Conservation (phyloP, 108 stramenopile species). For the Cyclotella sp. region DNA sequence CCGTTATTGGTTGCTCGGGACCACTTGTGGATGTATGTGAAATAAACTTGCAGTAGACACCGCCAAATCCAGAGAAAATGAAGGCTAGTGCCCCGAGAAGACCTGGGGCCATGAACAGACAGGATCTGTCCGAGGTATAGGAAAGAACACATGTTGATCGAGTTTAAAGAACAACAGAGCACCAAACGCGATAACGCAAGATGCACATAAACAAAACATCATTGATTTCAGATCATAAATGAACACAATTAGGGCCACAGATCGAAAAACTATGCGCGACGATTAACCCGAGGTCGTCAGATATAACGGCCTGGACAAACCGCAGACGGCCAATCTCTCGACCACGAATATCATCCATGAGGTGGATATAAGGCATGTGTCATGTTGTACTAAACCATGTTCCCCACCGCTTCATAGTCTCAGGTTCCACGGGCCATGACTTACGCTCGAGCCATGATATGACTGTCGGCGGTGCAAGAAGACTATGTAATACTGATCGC, state of each 20-base stretch:
- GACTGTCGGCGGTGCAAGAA: background rate
- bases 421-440: background rate
- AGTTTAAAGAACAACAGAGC: no score
- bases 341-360: background rate
- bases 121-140: background rate
- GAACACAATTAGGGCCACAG: no score
- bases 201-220: no score
- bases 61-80: conserved; percentile 33
- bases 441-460: conserved; percentile 3
- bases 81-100: conserved; percentile 33
- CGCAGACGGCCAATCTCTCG: background rate
- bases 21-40: conserved; percentile 26
- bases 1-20: conserved; percentile 18
- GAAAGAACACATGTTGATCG: background rate
- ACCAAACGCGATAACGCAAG: no score
- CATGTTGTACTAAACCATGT: no score
- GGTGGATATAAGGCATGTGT: background rate
- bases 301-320: background rate
- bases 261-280: no score
- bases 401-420: background rate
- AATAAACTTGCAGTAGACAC: conserved; percentile 47
- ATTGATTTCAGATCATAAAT: no score
- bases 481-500: no score
- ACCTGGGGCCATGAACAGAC: conserved; percentile 25
- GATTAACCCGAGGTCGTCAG: background rate